These are phyloP conservation scores for Tetradesmus obliquus DNA, from an alignment of 139 green algal genomes.

Conservation along the genomic window DNA sequence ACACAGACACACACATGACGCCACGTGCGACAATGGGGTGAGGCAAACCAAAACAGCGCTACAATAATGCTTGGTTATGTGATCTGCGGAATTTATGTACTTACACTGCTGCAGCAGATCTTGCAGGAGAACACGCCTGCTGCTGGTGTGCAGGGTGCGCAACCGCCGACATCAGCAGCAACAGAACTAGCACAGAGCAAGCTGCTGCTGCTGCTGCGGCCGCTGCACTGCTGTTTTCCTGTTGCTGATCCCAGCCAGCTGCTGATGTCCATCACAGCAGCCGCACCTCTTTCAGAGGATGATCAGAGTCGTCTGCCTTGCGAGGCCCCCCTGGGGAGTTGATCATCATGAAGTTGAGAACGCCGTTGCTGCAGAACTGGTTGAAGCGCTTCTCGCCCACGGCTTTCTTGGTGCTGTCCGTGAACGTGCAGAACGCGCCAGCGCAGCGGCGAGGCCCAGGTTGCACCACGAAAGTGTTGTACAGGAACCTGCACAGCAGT, in stretches of 20 bases:
- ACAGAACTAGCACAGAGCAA: neutral
- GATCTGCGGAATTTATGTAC: too few species aligned
- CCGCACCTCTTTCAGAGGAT: slow-evolving; percentile 42
- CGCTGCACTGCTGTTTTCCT: neutral
- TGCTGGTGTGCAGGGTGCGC: neutral
- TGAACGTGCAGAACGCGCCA: slow-evolving; percentile 43
- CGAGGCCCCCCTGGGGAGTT: slow-evolving; percentile 40
- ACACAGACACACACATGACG: neutral
- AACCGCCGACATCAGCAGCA: neutral
- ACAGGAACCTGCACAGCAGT: slow-evolving; percentile 36
- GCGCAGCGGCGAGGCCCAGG: slow-evolving; percentile 43
- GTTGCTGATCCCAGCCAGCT: neutral
- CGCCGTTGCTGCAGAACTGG: slow-evolving; percentile 48
- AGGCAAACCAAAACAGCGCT: too few species aligned
- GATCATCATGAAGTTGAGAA: slow-evolving; percentile 52
- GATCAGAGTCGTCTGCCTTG: slow-evolving; percentile 47
- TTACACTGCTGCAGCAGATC: too few species aligned
- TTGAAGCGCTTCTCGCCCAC: slow-evolving; percentile 48
- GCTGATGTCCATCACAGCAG: neutral
- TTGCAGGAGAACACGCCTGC: too few species aligned
- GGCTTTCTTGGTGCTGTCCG: slow-evolving; percentile 42
- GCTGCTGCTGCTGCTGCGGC: neutral
- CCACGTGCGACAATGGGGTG: too few species aligned
- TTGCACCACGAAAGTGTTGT: slow-evolving; percentile 47
- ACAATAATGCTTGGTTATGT: too few species aligned